These are phyloP conservation scores for Mentha longifolia DNA, from an alignment of 257 asterid genomes.

Conservation along the genomic window DNA sequence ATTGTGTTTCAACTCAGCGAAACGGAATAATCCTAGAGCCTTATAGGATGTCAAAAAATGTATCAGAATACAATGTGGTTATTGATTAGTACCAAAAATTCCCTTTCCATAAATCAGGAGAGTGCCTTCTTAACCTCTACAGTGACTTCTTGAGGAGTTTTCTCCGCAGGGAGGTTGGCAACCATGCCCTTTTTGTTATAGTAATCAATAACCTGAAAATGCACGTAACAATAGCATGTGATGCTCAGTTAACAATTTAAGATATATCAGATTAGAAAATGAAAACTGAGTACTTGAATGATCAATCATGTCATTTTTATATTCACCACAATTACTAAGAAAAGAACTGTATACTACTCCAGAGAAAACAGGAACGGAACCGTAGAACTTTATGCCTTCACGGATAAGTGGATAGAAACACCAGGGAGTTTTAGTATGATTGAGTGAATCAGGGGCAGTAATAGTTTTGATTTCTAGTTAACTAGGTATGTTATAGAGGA, in stretches of 20 bases:
- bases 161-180: slow-evolving; percentile 76
- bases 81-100: slow-evolving; percentile 22
- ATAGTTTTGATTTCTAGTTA: no score
- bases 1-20: neutral
- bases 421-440: no score
- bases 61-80: slow-evolving; percentile 30
- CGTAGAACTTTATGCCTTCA: no score
- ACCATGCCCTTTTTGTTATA: slow-evolving; percentile 60
- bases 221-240: neutral
- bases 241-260: neutral
- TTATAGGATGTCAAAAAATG: slow-evolving; percentile 24
- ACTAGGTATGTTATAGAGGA: no score
- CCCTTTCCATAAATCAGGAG: slow-evolving; percentile 40
- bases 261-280: neutral
- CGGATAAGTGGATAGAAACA: no score
- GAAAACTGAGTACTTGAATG: neutral
- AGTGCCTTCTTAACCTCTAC: slow-evolving; percentile 67
- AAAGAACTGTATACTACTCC: neutral
- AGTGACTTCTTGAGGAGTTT: slow-evolving; percentile 67
- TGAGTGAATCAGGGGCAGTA: no score
- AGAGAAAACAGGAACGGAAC: no score
- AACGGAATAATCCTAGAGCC: slow-evolving; percentile 23
- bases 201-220: slow-evolving; percentile 65
- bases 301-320: neutral
- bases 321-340: neutral